Percentiles rank a stretch among this genome's conserved stretches.
Conservation (phyloP, 2,329 filamentous ascomycete species). For the Clathrospora elynae region DNA sequence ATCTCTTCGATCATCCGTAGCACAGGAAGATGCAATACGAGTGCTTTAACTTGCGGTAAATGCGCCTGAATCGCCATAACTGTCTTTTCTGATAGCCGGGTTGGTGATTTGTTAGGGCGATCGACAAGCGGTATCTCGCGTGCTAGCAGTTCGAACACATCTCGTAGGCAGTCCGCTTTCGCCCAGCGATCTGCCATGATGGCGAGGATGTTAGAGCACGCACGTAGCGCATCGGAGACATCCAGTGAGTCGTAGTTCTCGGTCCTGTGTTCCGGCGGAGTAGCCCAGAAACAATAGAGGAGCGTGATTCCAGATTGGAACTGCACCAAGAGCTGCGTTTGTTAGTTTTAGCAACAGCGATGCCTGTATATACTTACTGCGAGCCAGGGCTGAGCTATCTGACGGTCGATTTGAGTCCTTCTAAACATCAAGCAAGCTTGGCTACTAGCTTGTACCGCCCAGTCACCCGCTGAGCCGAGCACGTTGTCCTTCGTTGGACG, state of each 20-base stretch:
- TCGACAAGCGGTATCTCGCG: conserved; percentile 28
- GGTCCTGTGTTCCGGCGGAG: conserved; percentile 37
- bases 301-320: conserved; percentile 48
- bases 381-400: conserved; percentile 28
- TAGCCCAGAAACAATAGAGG: conserved; percentile 48
- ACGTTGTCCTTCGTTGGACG: conserved; percentile 24
- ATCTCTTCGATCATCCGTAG: conserved; percentile 30
- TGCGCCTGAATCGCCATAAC: conserved; percentile 12
- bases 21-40: conserved; percentile 25
- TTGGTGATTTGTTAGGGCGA: conserved; percentile 19
- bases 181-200: conserved; percentile 48
- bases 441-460: conserved; percentile 28
- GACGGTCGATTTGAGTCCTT: conserved; percentile 26
- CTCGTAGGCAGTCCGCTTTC: conserved; percentile 43
- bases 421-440: conserved; percentile 28
- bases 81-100: conserved; percentile 19
- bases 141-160: conserved; percentile 45
- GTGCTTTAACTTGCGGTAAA: conserved; percentile 14
- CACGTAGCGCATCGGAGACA: conserved; percentile 44
- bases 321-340: conserved; percentile 20
- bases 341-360: conserved; percentile 3
- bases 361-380: conserved; percentile 13
- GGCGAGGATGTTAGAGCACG: conserved; percentile 46
- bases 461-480: conserved; percentile 22
- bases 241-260: conserved; percentile 32